Evolutionary conservation across 1,284 basidiomycete species (phyloP).

Genomic region (Cystobasidium pallidum): DNA sequence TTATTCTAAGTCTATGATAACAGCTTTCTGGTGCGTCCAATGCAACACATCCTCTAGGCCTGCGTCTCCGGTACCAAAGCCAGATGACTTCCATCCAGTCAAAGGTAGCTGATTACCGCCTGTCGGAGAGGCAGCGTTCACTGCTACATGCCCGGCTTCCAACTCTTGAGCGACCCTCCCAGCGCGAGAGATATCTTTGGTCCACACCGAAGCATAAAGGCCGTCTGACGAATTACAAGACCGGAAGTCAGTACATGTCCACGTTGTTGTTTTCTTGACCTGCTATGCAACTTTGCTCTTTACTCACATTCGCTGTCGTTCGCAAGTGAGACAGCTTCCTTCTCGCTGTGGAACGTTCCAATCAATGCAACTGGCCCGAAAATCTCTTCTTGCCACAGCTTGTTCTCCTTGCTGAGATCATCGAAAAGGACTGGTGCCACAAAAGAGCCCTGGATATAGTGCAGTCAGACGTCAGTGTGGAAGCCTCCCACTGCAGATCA

Average conservation of each 20-base stretch:
- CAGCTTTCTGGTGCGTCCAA: slow-evolving; percentile 42
- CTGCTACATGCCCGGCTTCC: slow-evolving; percentile 80
- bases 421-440: slow-evolving; percentile 54
- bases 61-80: slow-evolving; percentile 51
- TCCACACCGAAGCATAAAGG: slow-evolving; percentile 39
- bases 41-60: slow-evolving; percentile 18
- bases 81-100: slow-evolving; percentile 85
- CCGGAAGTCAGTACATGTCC: no score
- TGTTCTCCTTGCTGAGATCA: slow-evolving; percentile 58
- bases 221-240: slow-evolving; percentile 28
- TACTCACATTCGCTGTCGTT: slow-evolving; percentile 77
- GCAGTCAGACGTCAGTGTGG: slow-evolving; percentile 12
- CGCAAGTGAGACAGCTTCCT: slow-evolving; percentile 71
- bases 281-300: no score
- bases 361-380: slow-evolving; percentile 50
- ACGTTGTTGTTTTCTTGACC: no score
- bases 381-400: slow-evolving; percentile 54
- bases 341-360: slow-evolving; percentile 51
- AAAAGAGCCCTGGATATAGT: slow-evolving; percentile 55
- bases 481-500: no score
- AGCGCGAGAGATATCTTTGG: slow-evolving; percentile 35
- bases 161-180: slow-evolving; percentile 73
- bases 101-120: slow-evolving; percentile 71
- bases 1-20: slow-evolving; percentile 42
- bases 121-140: slow-evolving; percentile 53